Conservation (phyloP, 73 alveolate genomes). For the Tetrahymena borealis region DNA sequence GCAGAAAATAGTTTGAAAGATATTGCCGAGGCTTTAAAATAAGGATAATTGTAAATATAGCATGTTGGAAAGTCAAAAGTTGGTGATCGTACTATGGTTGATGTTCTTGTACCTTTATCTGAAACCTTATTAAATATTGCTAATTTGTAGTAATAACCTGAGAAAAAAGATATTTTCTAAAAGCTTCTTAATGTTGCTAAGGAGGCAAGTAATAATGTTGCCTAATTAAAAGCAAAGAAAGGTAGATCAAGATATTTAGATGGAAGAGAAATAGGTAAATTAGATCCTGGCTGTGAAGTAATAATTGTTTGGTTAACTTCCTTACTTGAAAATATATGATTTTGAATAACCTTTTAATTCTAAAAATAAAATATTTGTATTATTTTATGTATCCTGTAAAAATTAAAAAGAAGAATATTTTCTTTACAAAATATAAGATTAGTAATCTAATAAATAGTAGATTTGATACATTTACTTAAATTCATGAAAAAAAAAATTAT, state of each 20-base stretch:
- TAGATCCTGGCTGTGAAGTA: constrained; percentile 50
- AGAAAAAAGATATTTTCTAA: constrained; percentile 12
- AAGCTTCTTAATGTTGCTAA: constrained; percentile 22
- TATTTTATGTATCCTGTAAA: too few species aligned
- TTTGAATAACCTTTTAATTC: too few species aligned
- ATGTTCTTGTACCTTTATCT: constrained; percentile 45
- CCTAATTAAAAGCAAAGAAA: constrained; percentile 33
- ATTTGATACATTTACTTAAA: too few species aligned
- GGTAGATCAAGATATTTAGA: constrained; percentile 49
- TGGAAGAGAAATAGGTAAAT: constrained; percentile 53
- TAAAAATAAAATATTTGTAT: too few species aligned
- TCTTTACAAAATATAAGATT: too few species aligned
- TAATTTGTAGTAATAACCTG: constrained; percentile 3
- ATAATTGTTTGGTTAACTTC: background rate
- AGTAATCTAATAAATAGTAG: too few species aligned
- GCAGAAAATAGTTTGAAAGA: constrained; percentile 19
- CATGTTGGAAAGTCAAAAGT: constrained; percentile 54
- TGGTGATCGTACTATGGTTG: constrained; percentile 65
- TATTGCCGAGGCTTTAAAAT: background rate
- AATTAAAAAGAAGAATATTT: too few species aligned
- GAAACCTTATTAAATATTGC: background rate
- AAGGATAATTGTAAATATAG: constrained; percentile 3
- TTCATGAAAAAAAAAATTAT: too few species aligned
- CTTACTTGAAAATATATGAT: background rate
- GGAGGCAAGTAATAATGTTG: constrained; percentile 22